These are phyloP conservation scores for Wickerhamomyces xylosicus DNA, from an alignment of 805 yeast genomes.

Conservation along the genomic window DNA sequence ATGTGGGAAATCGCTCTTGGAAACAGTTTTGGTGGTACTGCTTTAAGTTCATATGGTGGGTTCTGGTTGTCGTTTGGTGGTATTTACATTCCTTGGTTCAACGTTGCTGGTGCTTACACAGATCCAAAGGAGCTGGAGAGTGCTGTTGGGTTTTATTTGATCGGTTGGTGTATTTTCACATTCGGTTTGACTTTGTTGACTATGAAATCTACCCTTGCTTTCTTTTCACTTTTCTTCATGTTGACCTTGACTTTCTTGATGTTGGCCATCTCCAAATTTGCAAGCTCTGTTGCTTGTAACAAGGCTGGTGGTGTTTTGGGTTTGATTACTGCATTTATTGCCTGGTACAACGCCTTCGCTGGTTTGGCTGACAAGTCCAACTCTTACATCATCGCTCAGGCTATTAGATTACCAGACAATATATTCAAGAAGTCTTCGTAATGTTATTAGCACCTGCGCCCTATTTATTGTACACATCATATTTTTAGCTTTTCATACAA, in stretches of 20 bases:
- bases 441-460: too few species aligned
- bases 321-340: constrained; percentile 46
- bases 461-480: too few species aligned
- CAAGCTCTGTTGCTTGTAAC: constrained; percentile 23
- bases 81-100: constrained; percentile 41
- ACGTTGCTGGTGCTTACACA: constrained; percentile 33
- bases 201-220: constrained; percentile 38
- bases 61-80: constrained; percentile 62
- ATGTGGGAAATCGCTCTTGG: constrained; percentile 60
- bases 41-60: constrained; percentile 32
- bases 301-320: constrained; percentile 61
- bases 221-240: constrained; percentile 34
- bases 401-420: constrained; percentile 24
- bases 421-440: neutral
- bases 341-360: constrained; percentile 65
- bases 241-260: constrained; percentile 37
- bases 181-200: constrained; percentile 34
- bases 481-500: too few species aligned
- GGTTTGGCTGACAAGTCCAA: constrained; percentile 59
- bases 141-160: constrained; percentile 40
- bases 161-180: constrained; percentile 48
- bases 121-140: constrained; percentile 28
- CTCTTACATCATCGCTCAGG: constrained; percentile 36
- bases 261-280: constrained; percentile 36
- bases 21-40: constrained; percentile 55